phyloP scores from a whole-genome alignment of 2,329 filamentous ascomycete species.

The Dactylellina drechsleri region DNA sequence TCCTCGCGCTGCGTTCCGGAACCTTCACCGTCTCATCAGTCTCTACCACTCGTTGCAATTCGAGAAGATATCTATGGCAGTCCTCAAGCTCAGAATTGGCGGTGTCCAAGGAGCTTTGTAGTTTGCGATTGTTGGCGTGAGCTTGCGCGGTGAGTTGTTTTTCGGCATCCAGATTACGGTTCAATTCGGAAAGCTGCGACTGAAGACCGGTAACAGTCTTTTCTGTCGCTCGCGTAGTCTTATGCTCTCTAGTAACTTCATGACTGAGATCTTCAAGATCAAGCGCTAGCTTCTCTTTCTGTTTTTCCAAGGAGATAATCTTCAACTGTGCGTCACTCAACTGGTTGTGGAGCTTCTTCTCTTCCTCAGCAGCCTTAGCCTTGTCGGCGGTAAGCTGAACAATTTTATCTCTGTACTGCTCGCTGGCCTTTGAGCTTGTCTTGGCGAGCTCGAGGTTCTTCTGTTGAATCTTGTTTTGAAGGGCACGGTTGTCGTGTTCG shows the following conservation, averaged over 20 bases:
- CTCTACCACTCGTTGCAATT: conserved; percentile 86
- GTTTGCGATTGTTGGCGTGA: conserved; percentile 82
- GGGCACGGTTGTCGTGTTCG: conserved; percentile 91
- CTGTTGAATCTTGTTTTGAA: conserved; percentile 97
- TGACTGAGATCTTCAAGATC: conserved; percentile 92
- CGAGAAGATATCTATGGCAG: conserved; percentile 79
- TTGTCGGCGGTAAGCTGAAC: conserved; percentile 84
- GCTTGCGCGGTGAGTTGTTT: conserved; percentile 84
- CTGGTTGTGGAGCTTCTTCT: conserved; percentile 80
- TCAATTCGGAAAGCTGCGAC: conserved; percentile 85
- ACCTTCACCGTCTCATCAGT: conserved; percentile 75
- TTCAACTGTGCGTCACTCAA: conserved; percentile 85
- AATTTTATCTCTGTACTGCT: conserved; percentile 82
- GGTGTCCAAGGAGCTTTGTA: conserved; percentile 81
- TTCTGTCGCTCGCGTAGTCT: conserved; percentile 87
- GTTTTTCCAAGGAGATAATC: conserved; percentile 87
- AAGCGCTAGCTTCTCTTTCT: conserved; percentile 89
- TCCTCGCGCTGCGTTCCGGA: conserved; percentile 72
- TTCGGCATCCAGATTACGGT: conserved; percentile 89
- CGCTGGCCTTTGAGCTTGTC: conserved; percentile 84
- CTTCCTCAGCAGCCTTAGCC: conserved; percentile 81
- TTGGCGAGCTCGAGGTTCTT: conserved; percentile 96
- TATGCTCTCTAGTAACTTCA: conserved; percentile 87
- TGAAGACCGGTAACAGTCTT: conserved; percentile 83
- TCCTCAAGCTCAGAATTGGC: conserved; percentile 83